These are phyloP conservation scores for Zea luxurians DNA, from an alignment of 176 grass and related monocot genomes.

Conservation along the genomic window DNA sequence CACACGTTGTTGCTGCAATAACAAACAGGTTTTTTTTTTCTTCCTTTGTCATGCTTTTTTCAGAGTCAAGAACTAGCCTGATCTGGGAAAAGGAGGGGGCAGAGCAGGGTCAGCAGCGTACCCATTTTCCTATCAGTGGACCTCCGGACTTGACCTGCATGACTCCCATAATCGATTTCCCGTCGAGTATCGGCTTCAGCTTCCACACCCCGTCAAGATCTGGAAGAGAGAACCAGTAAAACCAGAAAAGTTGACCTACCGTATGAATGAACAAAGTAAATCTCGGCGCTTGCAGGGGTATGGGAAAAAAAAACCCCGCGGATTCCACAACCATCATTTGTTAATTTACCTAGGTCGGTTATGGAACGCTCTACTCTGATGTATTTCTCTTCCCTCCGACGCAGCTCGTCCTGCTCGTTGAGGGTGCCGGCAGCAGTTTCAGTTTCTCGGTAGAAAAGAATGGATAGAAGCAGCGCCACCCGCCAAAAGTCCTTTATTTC, in stretches of 20 bases:
- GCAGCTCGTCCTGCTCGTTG: conserved; percentile 43
- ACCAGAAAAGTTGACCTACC: neutral
- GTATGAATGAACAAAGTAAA: neutral
- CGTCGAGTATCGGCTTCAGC: conserved; percentile 77
- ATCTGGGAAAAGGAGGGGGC: neutral
- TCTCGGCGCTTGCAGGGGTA: neutral
- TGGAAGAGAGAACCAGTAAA: conserved; percentile 23
- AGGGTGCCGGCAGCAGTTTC: conserved; percentile 31
- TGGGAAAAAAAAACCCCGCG: neutral
- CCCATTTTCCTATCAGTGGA: conserved; percentile 79
- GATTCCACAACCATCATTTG: neutral
- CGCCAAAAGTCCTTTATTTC: conserved; percentile 93
- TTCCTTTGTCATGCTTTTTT: neutral
- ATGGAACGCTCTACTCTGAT: conserved; percentile 48
- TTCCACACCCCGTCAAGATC: conserved; percentile 85
- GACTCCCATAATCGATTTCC: conserved; percentile 83
- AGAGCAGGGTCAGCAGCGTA: conserved; percentile 29
- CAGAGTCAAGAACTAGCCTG: neutral
- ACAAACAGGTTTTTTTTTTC: neutral
- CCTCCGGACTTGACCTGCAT: conserved; percentile 84
- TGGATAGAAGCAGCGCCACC: conserved; percentile 61
- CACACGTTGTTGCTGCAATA: conserved; percentile 71
- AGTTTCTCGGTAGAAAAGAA: conserved; percentile 46
- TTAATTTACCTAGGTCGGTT: conserved; percentile 54
- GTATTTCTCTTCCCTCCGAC: conserved; percentile 56